Conservation (phyloP, 1,284 basidiomycete species). For the Veloboletus limbatus region DNA sequence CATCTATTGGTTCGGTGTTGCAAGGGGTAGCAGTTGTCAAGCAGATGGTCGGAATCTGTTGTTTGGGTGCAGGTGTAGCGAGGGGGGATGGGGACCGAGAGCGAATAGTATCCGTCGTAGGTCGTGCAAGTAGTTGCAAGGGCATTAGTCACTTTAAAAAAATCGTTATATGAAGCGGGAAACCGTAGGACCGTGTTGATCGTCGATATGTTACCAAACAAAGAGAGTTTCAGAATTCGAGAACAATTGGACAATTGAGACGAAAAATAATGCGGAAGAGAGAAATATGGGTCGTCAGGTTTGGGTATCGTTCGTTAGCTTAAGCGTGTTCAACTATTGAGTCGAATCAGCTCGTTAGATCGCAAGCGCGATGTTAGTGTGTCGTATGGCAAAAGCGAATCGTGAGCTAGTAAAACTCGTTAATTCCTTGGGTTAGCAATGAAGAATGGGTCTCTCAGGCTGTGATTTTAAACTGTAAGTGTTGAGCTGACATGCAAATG, state of each 20-base stretch:
- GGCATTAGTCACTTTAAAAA: conserved; percentile 30
- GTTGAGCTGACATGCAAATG: background rate
- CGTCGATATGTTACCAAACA: conserved; percentile 29
- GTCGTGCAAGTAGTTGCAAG: conserved; percentile 33
- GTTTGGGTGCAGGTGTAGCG: conserved; percentile 30
- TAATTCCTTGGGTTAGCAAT: conserved; percentile 24
- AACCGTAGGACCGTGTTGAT: conserved; percentile 18
- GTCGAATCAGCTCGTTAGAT: conserved; percentile 17
- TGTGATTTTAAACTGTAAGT: conserved; percentile 8
- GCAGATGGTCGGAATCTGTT: conserved; percentile 57
- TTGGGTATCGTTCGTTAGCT: conserved; percentile 22
- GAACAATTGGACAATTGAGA: conserved; percentile 17
- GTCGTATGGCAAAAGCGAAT: conserved; percentile 18
- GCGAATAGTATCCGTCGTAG: conserved; percentile 22
- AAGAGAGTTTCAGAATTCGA: conserved; percentile 10
- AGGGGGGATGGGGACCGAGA: conserved; percentile 31
- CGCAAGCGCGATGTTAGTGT: conserved; percentile 12
- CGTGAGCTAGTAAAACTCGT: conserved; percentile 27
- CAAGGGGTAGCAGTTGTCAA: conserved; percentile 67
- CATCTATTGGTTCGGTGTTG: conserved; percentile 43
- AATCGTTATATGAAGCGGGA: conserved; percentile 25
- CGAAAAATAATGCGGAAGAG: no score
- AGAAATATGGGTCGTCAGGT: conserved; percentile 24
- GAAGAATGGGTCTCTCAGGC: no score
- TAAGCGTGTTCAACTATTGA: conserved; percentile 14